Evolutionary conservation across 805 yeast species (phyloP).

Genomic region (Middelhovenomyces tepae): DNA sequence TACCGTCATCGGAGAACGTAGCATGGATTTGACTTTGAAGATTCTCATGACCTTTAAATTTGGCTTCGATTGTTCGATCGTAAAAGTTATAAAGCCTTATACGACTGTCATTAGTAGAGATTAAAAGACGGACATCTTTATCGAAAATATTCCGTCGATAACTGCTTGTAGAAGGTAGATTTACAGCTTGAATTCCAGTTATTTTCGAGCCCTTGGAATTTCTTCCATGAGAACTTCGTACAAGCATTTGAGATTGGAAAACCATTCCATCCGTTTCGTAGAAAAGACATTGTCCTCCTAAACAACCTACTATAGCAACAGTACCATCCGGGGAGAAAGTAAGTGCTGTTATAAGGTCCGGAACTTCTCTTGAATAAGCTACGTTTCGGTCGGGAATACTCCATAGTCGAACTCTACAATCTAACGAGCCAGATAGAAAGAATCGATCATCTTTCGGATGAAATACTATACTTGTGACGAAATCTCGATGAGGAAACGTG

Average conservation of each 20-base stretch:
- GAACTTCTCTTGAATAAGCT: slow-evolving; percentile 50
- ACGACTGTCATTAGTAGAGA: slow-evolving; percentile 78
- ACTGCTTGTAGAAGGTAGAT: background rate
- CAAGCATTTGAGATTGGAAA: slow-evolving; percentile 40
- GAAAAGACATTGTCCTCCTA: slow-evolving; percentile 57
- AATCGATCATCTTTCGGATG: slow-evolving; percentile 85
- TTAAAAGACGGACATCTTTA: slow-evolving; percentile 37
- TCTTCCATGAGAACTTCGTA: slow-evolving; percentile 24
- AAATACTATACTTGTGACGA: slow-evolving; percentile 71
- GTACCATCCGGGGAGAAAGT: slow-evolving; percentile 59
- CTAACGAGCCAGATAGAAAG: slow-evolving; percentile 74
- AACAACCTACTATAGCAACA: slow-evolving; percentile 63
- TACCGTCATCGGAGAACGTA: slow-evolving; percentile 44
- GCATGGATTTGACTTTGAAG: slow-evolving; percentile 67
- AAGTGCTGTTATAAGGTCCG: slow-evolving; percentile 65
- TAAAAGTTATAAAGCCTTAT: slow-evolving; percentile 55
- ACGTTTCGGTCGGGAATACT: slow-evolving; percentile 67
- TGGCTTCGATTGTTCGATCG: slow-evolving; percentile 47
- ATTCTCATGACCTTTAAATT: slow-evolving; percentile 68
- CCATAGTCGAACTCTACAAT: slow-evolving; percentile 71
- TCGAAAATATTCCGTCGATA: slow-evolving; percentile 17
- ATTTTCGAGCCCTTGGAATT: slow-evolving; percentile 46
- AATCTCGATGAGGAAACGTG: slow-evolving; percentile 64
- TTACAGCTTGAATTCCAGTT: slow-evolving; percentile 58
- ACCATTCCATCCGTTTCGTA: slow-evolving; percentile 57